phyloP scores from a whole-genome alignment of 768 basidiomycete genomes.

The Infundibulicybe gibba region DNA sequence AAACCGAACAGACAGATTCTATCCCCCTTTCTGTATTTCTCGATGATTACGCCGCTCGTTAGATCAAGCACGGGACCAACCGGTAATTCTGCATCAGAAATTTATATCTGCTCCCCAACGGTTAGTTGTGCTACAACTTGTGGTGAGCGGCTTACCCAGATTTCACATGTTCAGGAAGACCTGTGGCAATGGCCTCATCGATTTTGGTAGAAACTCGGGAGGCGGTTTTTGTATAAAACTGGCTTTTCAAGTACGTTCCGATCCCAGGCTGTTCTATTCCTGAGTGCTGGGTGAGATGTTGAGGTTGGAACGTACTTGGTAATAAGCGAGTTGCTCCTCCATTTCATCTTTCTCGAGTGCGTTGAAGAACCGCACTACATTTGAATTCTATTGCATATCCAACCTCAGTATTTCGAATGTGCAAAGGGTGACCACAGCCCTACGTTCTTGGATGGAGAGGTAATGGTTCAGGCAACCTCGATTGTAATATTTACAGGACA shows the following conservation, averaged over 20 bases:
- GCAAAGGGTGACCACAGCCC: too few species aligned
- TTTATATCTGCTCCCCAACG: not conserved
- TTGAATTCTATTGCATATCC: conserved; percentile 28
- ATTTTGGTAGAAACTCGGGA: conserved; percentile 1
- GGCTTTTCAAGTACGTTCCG: conserved; percentile 11
- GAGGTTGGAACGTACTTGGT: conserved; percentile 20
- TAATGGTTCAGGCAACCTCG: too few species aligned
- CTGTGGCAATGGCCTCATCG: conserved; percentile 12
- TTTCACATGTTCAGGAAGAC: conserved; percentile 18
- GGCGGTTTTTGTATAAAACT: conserved; percentile 7
- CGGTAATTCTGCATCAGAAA: conserved; percentile 4
- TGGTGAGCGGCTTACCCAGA: conserved; percentile 13
- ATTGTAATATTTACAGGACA: conserved; percentile 1
- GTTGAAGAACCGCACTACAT: conserved; percentile 33
- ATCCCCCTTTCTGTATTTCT: conserved; percentile 1
- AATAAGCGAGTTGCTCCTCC: conserved; percentile 31
- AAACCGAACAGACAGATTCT: conserved; percentile 19
- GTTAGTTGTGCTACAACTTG: too few species aligned
- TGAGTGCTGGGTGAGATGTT: not conserved
- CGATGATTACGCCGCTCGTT: not conserved
- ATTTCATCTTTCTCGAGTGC: conserved; percentile 30
- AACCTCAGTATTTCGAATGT: too few species aligned
- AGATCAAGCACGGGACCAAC: not conserved
- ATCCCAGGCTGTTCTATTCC: conserved; percentile 10
- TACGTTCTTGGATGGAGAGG: too few species aligned